phyloP scores from a whole-genome alignment of 129 eudicot species.

The Smallanthus sonchifolius region DNA sequence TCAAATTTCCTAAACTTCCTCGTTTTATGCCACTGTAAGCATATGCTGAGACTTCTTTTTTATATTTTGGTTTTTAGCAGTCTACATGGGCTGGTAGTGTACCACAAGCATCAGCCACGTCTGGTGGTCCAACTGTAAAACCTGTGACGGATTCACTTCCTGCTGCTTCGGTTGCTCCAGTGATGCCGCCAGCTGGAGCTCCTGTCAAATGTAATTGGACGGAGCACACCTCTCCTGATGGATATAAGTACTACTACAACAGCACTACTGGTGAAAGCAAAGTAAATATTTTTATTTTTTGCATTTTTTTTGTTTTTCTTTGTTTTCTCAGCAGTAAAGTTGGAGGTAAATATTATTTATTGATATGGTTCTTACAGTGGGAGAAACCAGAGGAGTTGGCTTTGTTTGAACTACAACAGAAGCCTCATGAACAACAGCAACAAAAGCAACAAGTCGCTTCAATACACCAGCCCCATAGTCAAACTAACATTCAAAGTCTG shows the following conservation, averaged over 20 bases:
- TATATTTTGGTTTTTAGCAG: constrained; percentile 29
- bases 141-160: constrained; percentile 42
- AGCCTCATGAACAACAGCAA: constrained; percentile 52
- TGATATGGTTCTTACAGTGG: constrained; percentile 56
- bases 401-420: constrained; percentile 51
- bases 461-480: constrained; percentile 55
- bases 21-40: background rate
- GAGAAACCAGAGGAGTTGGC: constrained; percentile 89
- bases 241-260: constrained; percentile 88
- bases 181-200: constrained; percentile 26
- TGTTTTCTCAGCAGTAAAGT: background rate
- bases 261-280: constrained; percentile 89
- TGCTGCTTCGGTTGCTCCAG: constrained; percentile 40
- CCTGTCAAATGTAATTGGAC: constrained; percentile 69
- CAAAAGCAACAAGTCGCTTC: constrained; percentile 49
- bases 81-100: constrained; percentile 49
- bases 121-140: constrained; percentile 32
- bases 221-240: constrained; percentile 90
- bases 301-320: background rate
- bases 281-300: constrained; percentile 24
- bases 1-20: background rate
- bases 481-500: constrained; percentile 41
- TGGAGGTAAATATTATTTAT: background rate
- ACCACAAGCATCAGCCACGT: constrained; percentile 40
- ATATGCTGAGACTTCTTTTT: constrained; percentile 1